A percentile compares a stretch with the other conserved stretches of the same genome.
phyloP scores from a whole-genome alignment of 441 rosid genomes.

The Erysimum pusillum region DNA sequence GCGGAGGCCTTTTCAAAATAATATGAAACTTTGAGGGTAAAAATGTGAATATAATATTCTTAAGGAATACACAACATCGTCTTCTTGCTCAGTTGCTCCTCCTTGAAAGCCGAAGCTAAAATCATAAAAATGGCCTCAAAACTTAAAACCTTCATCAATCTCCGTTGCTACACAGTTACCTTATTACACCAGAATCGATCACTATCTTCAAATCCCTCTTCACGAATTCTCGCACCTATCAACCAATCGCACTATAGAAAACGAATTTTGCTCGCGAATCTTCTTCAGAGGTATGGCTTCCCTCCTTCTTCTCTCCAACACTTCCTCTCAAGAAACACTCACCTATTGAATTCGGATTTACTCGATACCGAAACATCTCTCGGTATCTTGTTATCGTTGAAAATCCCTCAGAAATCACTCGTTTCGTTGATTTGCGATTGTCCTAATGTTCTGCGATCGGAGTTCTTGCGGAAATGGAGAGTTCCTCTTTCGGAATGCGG shows the following conservation, averaged over 20 bases:
- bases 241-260: constrained; percentile 51
- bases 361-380: constrained; percentile 64
- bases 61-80: not conserved
- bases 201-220: constrained; percentile 35
- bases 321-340: constrained; percentile 55
- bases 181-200: constrained; percentile 34
- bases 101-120: constrained; percentile 2
- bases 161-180: constrained; percentile 22
- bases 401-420: constrained; percentile 59
- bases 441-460: constrained; percentile 67
- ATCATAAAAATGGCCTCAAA: constrained; percentile 33
- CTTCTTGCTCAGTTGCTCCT: constrained; percentile 29
- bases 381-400: constrained; percentile 59
- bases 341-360: constrained; percentile 54
- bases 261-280: constrained; percentile 65
- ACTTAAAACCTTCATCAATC: constrained; percentile 25
- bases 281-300: constrained; percentile 75
- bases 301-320: constrained; percentile 60
- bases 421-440: constrained; percentile 64
- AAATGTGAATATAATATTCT: not conserved
- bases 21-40: not conserved
- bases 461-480: constrained; percentile 71
- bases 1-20: not conserved
- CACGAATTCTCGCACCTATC: constrained; percentile 14
- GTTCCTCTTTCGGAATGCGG: constrained; percentile 40